phyloP scores from a whole-genome alignment of 768 basidiomycete genomes.

The Tricholoma sp. region DNA sequence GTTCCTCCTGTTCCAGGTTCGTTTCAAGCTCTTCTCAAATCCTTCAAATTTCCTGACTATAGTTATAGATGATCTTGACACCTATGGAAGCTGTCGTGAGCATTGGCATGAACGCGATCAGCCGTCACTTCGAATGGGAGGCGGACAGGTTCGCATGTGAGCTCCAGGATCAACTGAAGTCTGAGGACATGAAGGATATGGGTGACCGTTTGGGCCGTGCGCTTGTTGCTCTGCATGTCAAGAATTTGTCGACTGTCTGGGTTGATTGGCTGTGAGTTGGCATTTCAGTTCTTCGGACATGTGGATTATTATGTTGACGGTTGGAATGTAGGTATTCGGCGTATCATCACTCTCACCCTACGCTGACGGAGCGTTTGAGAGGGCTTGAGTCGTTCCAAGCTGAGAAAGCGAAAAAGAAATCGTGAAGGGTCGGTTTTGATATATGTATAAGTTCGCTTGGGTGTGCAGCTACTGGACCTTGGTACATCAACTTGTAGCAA shows the following conservation, averaged over 20 bases:
- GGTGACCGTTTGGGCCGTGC: slow-evolving; percentile 80
- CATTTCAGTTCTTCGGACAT: slow-evolving; percentile 11
- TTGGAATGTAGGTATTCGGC: slow-evolving; percentile 68
- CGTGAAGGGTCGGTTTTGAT: slow-evolving; percentile 9
- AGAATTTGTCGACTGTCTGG: slow-evolving; percentile 91
- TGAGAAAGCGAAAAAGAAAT: slow-evolving; percentile 37
- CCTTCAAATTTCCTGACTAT: neutral
- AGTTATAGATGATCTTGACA: slow-evolving; percentile 64
- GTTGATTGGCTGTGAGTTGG: slow-evolving; percentile 79
- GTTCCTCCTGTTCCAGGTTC: slow-evolving; percentile 78
- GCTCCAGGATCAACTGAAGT: slow-evolving; percentile 47
- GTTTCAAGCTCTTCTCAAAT: neutral
- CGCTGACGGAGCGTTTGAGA: slow-evolving; percentile 82
- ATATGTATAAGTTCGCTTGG: too few relatives aligned
- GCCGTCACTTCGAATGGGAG: slow-evolving; percentile 86
- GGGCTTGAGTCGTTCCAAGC: slow-evolving; percentile 69
- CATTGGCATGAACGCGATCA: slow-evolving; percentile 75
- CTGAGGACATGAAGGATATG: slow-evolving; percentile 72
- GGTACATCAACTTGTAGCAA: too few relatives aligned
- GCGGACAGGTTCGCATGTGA: slow-evolving; percentile 86
- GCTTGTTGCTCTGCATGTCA: slow-evolving; percentile 80
- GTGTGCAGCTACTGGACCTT: too few relatives aligned
- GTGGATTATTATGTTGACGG: slow-evolving; percentile 1
- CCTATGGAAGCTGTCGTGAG: slow-evolving; percentile 73
- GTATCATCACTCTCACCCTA: slow-evolving; percentile 95